A percentile compares a stretch with the other conserved stretches of the same genome.
phyloP scores from a whole-genome alignment of 306 rosid species.

The Rosa chinensis region DNA sequence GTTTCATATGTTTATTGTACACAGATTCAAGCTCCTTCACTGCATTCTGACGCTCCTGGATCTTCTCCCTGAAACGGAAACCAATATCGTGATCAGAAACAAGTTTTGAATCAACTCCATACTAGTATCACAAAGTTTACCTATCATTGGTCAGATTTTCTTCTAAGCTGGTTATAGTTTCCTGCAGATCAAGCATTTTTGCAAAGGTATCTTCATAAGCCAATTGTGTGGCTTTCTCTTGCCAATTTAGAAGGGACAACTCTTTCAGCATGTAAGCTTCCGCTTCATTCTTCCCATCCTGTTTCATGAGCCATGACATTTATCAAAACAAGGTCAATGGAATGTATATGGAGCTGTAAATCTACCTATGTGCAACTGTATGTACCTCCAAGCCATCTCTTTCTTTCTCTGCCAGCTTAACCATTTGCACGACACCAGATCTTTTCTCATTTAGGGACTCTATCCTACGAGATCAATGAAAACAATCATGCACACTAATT shows the following conservation, averaged over 20 bases:
- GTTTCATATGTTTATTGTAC: conserved; percentile 55
- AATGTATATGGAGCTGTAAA: too few relatives aligned
- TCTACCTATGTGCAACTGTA: too few relatives aligned
- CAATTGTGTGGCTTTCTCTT: conserved; percentile 80
- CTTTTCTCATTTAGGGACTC: conserved; percentile 84
- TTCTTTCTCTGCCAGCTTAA: conserved; percentile 96
- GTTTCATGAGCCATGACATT: conserved; percentile 22
- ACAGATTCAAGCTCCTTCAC: conserved; percentile 75
- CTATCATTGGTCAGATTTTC: conserved; percentile 23
- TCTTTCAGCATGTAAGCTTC: conserved; percentile 94
- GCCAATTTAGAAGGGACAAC: conserved; percentile 84
- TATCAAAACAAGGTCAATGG: too few relatives aligned
- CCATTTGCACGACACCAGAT: conserved; percentile 96
- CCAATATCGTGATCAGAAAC: too few relatives aligned
- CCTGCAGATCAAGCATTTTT: conserved; percentile 58
- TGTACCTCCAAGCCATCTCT: conserved; percentile 84
- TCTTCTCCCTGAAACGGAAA: conserved; percentile 58
- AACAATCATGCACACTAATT: background rate
- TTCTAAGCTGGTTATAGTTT: conserved; percentile 51
- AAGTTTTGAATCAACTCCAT: too few relatives aligned
- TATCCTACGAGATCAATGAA: conserved; percentile 49
- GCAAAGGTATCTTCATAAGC: conserved; percentile 67
- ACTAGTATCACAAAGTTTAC: too few relatives aligned
- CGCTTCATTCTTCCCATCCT: conserved; percentile 95
- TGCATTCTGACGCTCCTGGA: conserved; percentile 53